Evolutionary conservation across 2,329 filamentous ascomycete species (phyloP).

Genomic region (Cladophialophora carrionii): DNA sequence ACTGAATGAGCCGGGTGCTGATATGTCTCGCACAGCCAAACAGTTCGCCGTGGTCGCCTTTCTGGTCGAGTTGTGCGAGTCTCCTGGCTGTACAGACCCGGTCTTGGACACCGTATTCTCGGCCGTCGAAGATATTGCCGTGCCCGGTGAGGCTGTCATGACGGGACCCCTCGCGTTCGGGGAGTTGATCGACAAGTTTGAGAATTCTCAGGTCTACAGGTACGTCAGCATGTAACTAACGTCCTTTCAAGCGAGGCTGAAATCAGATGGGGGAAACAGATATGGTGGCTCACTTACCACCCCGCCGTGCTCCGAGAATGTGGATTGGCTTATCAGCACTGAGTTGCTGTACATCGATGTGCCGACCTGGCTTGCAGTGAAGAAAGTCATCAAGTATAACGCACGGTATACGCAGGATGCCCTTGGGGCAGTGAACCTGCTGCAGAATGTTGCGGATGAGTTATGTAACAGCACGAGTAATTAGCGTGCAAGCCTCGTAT

Average conservation of each 20-base stretch:
- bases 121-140: neutral
- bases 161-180: neutral
- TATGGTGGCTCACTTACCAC: conserved; percentile 8
- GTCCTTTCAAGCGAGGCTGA: neutral
- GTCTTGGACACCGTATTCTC: neutral
- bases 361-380: neutral
- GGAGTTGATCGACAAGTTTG: conserved; percentile 2
- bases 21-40: neutral
- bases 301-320: conserved; percentile 4
- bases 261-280: neutral
- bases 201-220: conserved; percentile 4
- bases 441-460: conserved; percentile 8
- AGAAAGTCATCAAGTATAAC: conserved; percentile 13
- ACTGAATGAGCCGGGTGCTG: neutral
- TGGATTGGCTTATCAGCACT: conserved; percentile 5
- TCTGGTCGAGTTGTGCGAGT: conserved; percentile 7
- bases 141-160: neutral
- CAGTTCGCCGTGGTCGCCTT: conserved; percentile 10
- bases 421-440: neutral
- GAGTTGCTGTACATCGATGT: neutral
- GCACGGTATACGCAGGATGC: conserved; percentile 11
- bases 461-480: neutral
- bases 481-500: neutral
- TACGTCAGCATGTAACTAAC: neutral
- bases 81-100: neutral